These are phyloP conservation scores for Oryza coarctata DNA, from an alignment of 176 grass and related monocot genomes.

Conservation along the genomic window DNA sequence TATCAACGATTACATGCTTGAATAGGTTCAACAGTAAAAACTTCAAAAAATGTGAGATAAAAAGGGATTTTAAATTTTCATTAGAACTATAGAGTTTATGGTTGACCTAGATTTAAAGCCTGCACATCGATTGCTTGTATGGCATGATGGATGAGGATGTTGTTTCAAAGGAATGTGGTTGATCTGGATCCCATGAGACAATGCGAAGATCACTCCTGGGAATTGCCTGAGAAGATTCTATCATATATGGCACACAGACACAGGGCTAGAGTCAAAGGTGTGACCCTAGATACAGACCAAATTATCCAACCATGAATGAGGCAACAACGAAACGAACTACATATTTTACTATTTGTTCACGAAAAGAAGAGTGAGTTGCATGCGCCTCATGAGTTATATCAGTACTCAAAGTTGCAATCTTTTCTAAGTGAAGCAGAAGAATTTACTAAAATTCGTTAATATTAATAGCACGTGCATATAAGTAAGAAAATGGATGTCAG, in stretches of 20 bases:
- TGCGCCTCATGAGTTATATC: not conserved
- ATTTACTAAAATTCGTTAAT: not conserved
- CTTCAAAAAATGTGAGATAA: too few species aligned
- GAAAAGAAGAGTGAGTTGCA: not conserved
- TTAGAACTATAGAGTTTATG: too few species aligned
- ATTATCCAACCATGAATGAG: not conserved
- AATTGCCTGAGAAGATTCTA: not conserved
- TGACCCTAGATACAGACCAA: too few species aligned
- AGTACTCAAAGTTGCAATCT: not conserved
- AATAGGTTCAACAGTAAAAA: too few species aligned
- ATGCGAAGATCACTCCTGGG: constrained; percentile 2
- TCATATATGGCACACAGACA: too few species aligned
- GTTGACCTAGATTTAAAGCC: not conserved
- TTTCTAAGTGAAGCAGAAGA: not conserved
- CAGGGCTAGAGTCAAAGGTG: not conserved
- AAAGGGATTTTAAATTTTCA: too few species aligned
- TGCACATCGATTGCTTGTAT: not conserved
- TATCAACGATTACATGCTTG: too few species aligned
- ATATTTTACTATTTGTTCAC: not conserved
- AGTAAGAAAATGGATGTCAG: not conserved
- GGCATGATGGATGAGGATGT: not conserved
- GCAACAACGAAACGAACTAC: not conserved
- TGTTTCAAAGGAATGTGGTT: not conserved
- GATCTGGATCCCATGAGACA: not conserved
- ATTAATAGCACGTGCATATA: not conserved